Evolutionary conservation across 495 filamentous ascomycete species (phyloP), one percentile per base, ranked within the genome.

Genomic region (Podospora sp.): DNA sequence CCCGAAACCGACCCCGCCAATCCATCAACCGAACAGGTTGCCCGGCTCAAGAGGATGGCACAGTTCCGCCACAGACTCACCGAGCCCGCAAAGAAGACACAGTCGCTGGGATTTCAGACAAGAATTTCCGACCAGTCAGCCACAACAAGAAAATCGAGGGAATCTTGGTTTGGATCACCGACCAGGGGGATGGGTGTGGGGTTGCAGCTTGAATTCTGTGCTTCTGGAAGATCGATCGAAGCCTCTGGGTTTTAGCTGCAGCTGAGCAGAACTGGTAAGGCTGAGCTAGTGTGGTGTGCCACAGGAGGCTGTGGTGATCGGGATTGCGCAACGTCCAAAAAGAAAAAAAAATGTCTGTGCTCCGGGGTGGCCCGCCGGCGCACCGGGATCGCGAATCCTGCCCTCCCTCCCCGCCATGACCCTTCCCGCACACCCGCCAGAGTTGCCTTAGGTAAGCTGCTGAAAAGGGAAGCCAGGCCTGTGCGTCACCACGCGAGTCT

Each of bases 231-330:
- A 60, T 63, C 62, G 33, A 60, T 61, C 65, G 66, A 71, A 69
- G 58, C 60, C 60, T 49, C 33, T 46, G 40, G 21, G 50, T 55
- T 40, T 46, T 22, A 53, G 63, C 62, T 64, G 69, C 72, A 71
- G 72, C 69, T 71, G 67, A 68, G 46, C 52, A 65, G 65, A 63
- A 70, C 66, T 69, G 71, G 65, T 73, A 73, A 73, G 72, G 72
- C 72, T 73, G 72, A 73, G 65, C 65, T 62, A 63, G 68, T 27
- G 68, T 27, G 18, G 40, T 36, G 63, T 68, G 69, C 59, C 67
- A 65, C 67, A 71, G 35, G 69, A 68, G 67, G 67, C 68, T 62
- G 60, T 22, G 25, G 27, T 21, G 18, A 46, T 1, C 63, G 33
- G 65, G 29, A 35, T 55, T 53, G n/a, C 59, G 58, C 49, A 56